Evolutionary conservation across 1,284 basidiomycete species (phyloP), one percentile per base, ranked within the genome.

Genomic region (Taiwanofungus camphoratus): DNA sequence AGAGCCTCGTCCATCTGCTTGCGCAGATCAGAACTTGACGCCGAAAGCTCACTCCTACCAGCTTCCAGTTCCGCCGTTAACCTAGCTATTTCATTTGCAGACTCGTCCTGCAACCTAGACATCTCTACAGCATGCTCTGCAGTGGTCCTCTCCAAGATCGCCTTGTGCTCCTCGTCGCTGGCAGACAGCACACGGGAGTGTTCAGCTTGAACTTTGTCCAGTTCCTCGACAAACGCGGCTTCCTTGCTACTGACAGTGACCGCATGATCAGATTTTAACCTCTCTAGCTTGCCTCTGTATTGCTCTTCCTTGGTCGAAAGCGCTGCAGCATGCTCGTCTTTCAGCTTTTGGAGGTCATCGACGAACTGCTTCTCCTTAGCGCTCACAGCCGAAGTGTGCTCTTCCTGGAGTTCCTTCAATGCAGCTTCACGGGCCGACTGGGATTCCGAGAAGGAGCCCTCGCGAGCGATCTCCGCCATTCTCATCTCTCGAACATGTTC

Each of bases 401-500:
- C 84, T 11, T 82, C 76, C 53, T 83, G 82, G 16, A 88, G 68
- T 31, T 74, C 74, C 45, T 77, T 67, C 40, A 90, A 59, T 26
- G 76, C 74, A 3, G 70, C 49, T 33, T 73, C 70, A 42, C 79
- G 76, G 36, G 84, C 68, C n/a, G 79, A 79, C 57, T 87, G 70
- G 2, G 83, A 83, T 56, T 87, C 80, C 3, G 81, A 76, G 24
- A 91, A 63, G 0, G 78, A 76, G 13, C 84, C 84, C 51, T 87
- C 75, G 24, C 78, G 76, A n/a, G 85, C 71, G 41, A 85, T 79
- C 57, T 90, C 84, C 0, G 74, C 67, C 69, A 82, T 76, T 36
- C 81, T 76, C 33, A 89, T 60, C 52, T 77, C 77, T 20, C 73
- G 74, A 20, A 74, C 72, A 55, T 90, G 87, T 53, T 89, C 83